Base-by-base conservation (phyloP, 2,329 filamentous ascomycete species). In the Penicillium sp. region DNA sequence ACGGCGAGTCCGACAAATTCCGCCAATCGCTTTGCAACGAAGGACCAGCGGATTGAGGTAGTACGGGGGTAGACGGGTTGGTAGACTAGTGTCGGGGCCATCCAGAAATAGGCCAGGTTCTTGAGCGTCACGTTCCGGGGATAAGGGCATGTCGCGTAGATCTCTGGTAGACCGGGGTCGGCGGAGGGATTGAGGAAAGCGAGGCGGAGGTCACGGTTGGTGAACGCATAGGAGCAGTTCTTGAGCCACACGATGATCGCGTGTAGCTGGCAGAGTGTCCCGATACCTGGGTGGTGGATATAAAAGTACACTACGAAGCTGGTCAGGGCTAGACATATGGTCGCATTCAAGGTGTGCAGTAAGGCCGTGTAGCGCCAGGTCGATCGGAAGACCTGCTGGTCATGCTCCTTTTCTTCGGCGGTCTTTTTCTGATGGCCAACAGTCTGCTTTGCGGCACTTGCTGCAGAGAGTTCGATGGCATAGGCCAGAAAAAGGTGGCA, bases 161-260 rank as follows among this genome's bases (percentile, higher is more conserved):
- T 83, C 40, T 91, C 88, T 0, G 95, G 95, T 4, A 97, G 82
- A 26, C 86, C 84, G 50, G 88, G 86, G 55, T 89, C 85, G 12
- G 76, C 72, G 61, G 90, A 88, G 58, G 92, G 91, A 72, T 96
- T 91, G 24, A 98, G 85, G 75, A 92, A 92, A 19, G 94, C 92
- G 75, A 97, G 92, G 44, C 95, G 91, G 37, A 99, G 86, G 75
- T 99, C 95, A 66, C 95, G 89, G 78, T 99, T 99, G 28, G 95
- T 98, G 72, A 98, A 91, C 26, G 94, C 95, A 75, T 98, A 99
- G 0, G 93, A 97, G 66, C 92, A 91, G 35, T 91, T 93, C 82
- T 99, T 99, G 72, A 99, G 86, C 89, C 93, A 97, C 55, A 98
- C 93, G 59, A 98, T 91, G 71, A 98, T 89, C 66, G 93, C 93